phyloP scores from a whole-genome alignment of 2,329 filamentous ascomycete genomes.

The Basipetospora sp. region DNA sequence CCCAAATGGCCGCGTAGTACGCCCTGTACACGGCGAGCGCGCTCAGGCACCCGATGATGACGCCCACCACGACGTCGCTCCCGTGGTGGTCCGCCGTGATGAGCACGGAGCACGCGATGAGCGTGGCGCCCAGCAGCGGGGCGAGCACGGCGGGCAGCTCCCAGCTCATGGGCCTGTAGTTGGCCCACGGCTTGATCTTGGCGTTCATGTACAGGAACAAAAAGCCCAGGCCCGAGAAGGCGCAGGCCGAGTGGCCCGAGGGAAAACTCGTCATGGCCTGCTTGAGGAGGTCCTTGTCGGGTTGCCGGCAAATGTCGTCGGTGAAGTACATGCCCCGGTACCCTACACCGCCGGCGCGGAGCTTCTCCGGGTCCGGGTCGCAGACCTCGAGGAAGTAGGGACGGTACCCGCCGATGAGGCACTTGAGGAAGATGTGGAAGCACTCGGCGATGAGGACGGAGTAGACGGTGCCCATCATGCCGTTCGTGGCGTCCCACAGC shows the following conservation, averaged over 20 bases:
- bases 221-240: slow-evolving; percentile 49
- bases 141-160: slow-evolving; percentile 44
- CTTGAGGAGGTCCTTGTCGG: slow-evolving; percentile 39
- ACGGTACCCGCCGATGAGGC: slow-evolving; percentile 47
- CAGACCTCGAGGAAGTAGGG: slow-evolving; percentile 53
- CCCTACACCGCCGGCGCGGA: slow-evolving; percentile 31
- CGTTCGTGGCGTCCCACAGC: slow-evolving; percentile 48
- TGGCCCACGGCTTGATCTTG: slow-evolving; percentile 55
- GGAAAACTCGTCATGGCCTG: slow-evolving; percentile 52
- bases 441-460: slow-evolving; percentile 42
- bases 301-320: slow-evolving; percentile 40
- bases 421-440: slow-evolving; percentile 54
- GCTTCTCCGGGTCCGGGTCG: slow-evolving; percentile 31
- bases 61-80: slow-evolving; percentile 54
- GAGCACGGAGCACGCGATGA: slow-evolving; percentile 47
- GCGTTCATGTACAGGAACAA: slow-evolving; percentile 56
- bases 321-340: slow-evolving; percentile 50
- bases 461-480: slow-evolving; percentile 45
- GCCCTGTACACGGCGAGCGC: slow-evolving; percentile 51
- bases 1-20: slow-evolving; percentile 53
- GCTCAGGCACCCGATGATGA: slow-evolving; percentile 45
- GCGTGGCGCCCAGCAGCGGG: slow-evolving; percentile 43
- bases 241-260: slow-evolving; percentile 51
- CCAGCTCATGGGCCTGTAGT: slow-evolving; percentile 53
- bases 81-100: slow-evolving; percentile 55